A percentile compares a stretch with the other conserved stretches of the same genome.
These are phyloP conservation scores for Calonectria leucothoes DNA, from an alignment of 2,329 filamentous ascomycete genomes.

Conservation along the genomic window DNA sequence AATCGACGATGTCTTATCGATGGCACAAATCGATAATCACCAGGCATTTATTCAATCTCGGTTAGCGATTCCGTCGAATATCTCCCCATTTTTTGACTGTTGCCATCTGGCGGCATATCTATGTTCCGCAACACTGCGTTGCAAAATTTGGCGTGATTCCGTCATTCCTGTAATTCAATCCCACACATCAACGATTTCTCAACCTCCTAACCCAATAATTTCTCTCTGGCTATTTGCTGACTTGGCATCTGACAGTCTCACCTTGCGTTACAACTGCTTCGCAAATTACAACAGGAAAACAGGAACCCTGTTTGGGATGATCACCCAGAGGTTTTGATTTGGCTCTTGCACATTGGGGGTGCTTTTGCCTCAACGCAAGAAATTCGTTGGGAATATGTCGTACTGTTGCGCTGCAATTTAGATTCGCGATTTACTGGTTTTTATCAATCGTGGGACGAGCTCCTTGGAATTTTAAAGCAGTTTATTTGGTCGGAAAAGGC, in stretches of 20 bases:
- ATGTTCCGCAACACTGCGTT: slow-evolving; percentile 53
- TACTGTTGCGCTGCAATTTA: slow-evolving; percentile 37
- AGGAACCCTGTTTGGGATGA: slow-evolving; percentile 47
- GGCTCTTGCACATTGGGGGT: slow-evolving; percentile 52
- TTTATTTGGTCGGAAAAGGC: slow-evolving; percentile 56
- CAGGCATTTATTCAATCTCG: slow-evolving; percentile 56
- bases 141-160: slow-evolving; percentile 52
- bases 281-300: slow-evolving; percentile 43
- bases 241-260: slow-evolving; percentile 37
- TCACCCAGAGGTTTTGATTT: slow-evolving; percentile 47
- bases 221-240: background rate
- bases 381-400: slow-evolving; percentile 44
- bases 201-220: background rate
- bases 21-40: slow-evolving; percentile 52
- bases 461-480: slow-evolving; percentile 44
- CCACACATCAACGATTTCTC: background rate
- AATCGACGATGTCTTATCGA: slow-evolving; percentile 34
- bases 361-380: slow-evolving; percentile 47
- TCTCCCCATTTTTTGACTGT: slow-evolving; percentile 43
- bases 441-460: slow-evolving; percentile 46
- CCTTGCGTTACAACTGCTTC: slow-evolving; percentile 46
- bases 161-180: slow-evolving; percentile 50
- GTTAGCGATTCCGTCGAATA: slow-evolving; percentile 40
- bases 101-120: slow-evolving; percentile 55
- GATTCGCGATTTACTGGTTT: slow-evolving; percentile 19